phyloP scores from a whole-genome alignment of 345 rosid species.

The Salix udensis region DNA sequence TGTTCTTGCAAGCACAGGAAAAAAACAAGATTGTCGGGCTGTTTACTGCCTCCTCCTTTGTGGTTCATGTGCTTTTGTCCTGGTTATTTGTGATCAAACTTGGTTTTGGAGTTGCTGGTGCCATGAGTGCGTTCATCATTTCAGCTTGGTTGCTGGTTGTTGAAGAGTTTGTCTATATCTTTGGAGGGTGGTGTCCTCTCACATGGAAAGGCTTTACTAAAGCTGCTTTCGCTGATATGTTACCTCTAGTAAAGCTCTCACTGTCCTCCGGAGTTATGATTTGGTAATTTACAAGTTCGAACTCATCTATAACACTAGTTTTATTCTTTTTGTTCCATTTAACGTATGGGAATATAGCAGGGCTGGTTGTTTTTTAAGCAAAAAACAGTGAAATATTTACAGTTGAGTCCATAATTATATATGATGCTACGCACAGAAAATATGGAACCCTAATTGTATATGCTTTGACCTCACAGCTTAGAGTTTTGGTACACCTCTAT shows the following conservation, averaged over 20 bases:
- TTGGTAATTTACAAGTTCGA: slow-evolving; percentile 31
- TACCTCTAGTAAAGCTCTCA: slow-evolving; percentile 59
- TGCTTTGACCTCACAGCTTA: slow-evolving; percentile 39
- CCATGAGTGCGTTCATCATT: slow-evolving; percentile 32
- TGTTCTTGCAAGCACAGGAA: slow-evolving; percentile 38
- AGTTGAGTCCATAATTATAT: too few relatives aligned
- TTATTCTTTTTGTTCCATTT: not conserved
- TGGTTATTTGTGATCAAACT: slow-evolving; percentile 35
- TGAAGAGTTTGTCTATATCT: slow-evolving; percentile 31
- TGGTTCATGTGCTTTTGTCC: slow-evolving; percentile 26
- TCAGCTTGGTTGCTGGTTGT: slow-evolving; percentile 24
- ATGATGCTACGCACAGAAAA: too few relatives aligned
- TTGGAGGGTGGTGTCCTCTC: slow-evolving; percentile 64
- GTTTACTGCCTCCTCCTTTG: slow-evolving; percentile 20
- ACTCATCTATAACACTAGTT: too few relatives aligned
- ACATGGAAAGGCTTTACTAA: slow-evolving; percentile 67
- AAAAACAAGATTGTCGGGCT: slow-evolving; percentile 31
- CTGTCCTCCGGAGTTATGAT: slow-evolving; percentile 60
- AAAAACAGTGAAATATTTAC: too few relatives aligned
- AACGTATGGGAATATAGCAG: not conserved
- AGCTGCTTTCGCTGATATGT: slow-evolving; percentile 42
- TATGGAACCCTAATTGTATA: not conserved
- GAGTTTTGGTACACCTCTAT: slow-evolving; percentile 75
- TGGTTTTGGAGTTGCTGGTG: slow-evolving; percentile 25
- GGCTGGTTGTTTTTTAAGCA: too few relatives aligned